Conservation (phyloP, 768 basidiomycete genomes). For the Pisolithus tinctorius region DNA sequence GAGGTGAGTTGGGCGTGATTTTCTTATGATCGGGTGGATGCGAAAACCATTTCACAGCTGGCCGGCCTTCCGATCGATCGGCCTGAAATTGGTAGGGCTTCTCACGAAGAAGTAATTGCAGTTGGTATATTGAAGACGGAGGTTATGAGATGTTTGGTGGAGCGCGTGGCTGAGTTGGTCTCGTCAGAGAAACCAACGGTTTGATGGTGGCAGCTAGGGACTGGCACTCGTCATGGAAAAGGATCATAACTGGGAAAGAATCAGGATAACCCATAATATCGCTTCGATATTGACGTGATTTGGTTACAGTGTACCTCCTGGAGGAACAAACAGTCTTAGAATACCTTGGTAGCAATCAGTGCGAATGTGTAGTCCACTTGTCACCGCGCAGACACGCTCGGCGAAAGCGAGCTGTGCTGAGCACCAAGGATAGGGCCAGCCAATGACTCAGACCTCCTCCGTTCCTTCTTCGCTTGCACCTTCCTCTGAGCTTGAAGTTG, state of each 20-base stretch:
- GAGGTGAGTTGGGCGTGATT: constrained; percentile 43
- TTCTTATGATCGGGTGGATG: neutral
- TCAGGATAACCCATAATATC: neutral
- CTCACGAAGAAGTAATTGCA: constrained; percentile 73
- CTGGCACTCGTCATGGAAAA: neutral
- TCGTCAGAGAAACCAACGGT: constrained; percentile 3
- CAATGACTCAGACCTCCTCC: neutral
- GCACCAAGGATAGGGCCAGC: constrained; percentile 2
- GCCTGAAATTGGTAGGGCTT: constrained; percentile 43
- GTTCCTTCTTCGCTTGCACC: neutral
- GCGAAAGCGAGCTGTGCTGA: neutral
- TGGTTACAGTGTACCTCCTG: too few relatives aligned
- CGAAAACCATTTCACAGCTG: constrained; percentile 37
- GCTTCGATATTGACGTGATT: too few relatives aligned
- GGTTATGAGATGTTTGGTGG: constrained; percentile 65
- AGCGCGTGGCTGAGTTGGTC: constrained; percentile 47
- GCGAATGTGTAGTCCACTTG: neutral
- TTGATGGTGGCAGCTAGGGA: too few relatives aligned
- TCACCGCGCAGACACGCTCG: neutral
- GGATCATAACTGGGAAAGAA: neutral
- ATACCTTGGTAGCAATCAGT: too few relatives aligned
- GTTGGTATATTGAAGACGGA: constrained; percentile 63
- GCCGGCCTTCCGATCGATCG: constrained; percentile 46
- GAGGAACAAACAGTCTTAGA: too few relatives aligned
- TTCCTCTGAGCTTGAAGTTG: neutral